Evolutionary conservation across 2,329 filamentous ascomycete genomes (phyloP).

Genomic region (Volutella citrinella): DNA sequence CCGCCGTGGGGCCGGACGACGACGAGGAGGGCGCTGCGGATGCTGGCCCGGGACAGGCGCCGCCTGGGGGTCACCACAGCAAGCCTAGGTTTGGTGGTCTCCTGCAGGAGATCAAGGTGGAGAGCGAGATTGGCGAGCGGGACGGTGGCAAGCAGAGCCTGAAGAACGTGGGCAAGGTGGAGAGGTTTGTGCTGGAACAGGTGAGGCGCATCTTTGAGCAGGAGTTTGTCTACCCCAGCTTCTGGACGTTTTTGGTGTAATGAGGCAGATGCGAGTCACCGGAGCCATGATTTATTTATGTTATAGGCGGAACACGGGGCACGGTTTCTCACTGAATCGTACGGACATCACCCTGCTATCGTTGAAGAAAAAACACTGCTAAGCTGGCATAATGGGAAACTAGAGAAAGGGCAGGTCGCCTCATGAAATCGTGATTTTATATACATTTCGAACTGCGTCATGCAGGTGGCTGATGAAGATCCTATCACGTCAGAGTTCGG

Average conservation of each 20-base stretch:
- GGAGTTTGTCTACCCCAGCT: slow-evolving; percentile 97
- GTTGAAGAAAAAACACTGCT: no score
- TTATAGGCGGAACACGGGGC: no score
- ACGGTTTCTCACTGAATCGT: no score
- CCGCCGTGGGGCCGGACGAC: slow-evolving; percentile 53
- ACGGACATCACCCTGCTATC: no score
- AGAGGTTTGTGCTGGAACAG: slow-evolving; percentile 94
- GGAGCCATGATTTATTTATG: no score
- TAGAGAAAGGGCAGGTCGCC: no score
- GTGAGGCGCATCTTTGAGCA: slow-evolving; percentile 97
- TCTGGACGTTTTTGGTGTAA: slow-evolving; percentile 93
- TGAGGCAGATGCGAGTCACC: slow-evolving; percentile 3
- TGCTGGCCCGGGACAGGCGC: not conserved
- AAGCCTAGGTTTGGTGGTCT: slow-evolving; percentile 62
- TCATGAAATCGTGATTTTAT: no score
- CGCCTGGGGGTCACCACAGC: slow-evolving; percentile 22
- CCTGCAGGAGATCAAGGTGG: slow-evolving; percentile 88
- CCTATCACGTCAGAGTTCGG: slow-evolving; percentile 63
- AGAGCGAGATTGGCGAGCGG: slow-evolving; percentile 94
- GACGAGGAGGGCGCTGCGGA: slow-evolving; percentile 9
- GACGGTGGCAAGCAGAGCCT: slow-evolving; percentile 90
- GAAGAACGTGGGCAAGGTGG: slow-evolving; percentile 98
- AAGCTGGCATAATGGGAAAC: no score
- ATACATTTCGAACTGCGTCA: no score
- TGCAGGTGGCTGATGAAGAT: no score